Conservation (phyloP, 2,329 filamentous ascomycete genomes). For the Pyrenophora graminea region DNA sequence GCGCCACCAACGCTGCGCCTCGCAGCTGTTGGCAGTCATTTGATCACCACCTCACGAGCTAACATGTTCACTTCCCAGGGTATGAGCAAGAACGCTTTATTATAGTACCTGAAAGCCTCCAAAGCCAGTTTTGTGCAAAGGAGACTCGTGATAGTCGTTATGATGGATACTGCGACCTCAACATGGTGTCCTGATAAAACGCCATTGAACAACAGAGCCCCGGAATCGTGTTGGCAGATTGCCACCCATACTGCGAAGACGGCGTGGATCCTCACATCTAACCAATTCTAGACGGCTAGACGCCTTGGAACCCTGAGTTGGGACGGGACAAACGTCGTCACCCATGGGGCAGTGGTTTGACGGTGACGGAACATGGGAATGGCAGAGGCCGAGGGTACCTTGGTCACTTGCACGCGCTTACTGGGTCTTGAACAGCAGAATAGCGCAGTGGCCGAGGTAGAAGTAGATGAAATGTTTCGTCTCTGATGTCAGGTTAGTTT, state of each 20-base stretch:
- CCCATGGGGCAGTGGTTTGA: not conserved
- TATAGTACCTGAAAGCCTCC: constrained; percentile 16
- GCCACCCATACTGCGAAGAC: not conserved
- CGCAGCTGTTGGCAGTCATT: not conserved
- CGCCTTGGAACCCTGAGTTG: constrained; percentile 10
- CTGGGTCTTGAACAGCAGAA: constrained; percentile 98
- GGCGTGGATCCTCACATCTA: not conserved
- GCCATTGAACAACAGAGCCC: constrained; percentile 7
- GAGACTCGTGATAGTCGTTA: constrained; percentile 32
- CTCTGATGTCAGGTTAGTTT: constrained; percentile 60
- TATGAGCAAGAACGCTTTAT: constrained; percentile 13
- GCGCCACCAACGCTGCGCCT: no score
- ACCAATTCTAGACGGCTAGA: not conserved
- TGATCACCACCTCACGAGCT: not conserved
- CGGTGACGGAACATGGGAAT: constrained; percentile 3
- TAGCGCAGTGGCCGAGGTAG: constrained; percentile 97
- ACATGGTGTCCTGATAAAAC: not conserved
- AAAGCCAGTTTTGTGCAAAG: constrained; percentile 25
- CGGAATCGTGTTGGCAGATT: constrained; percentile 3
- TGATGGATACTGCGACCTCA: constrained; percentile 9
- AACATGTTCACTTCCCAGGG: not conserved
- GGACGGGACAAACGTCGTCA: constrained; percentile 8
- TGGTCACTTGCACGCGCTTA: constrained; percentile 47
- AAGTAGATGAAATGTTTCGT: constrained; percentile 99
- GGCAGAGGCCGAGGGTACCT: constrained; percentile 5